Evolutionary conservation across 2,329 filamentous ascomycete species (phyloP).

Genomic region (Tolypocladium pustulatum): DNA sequence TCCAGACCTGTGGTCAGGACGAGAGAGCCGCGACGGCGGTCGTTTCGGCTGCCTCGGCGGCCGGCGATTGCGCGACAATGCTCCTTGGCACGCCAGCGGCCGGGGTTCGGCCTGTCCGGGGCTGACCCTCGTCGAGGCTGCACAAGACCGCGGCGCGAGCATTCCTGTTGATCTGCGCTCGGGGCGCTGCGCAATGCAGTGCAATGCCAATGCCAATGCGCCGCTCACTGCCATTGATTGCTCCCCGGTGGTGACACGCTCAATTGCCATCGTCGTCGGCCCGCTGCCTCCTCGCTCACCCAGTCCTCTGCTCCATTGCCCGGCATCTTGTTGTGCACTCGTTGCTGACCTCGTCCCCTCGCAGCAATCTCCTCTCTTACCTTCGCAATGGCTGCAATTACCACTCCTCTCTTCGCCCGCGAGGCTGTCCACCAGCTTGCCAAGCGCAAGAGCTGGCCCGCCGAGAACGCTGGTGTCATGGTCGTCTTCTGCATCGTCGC

Average conservation of each 20-base stretch:
- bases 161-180: background rate
- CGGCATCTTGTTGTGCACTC: background rate
- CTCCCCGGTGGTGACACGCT: background rate
- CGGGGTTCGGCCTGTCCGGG: background rate
- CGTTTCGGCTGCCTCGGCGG: background rate
- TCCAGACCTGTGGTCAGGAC: background rate
- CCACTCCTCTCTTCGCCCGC: conserved; percentile 23
- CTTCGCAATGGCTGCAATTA: conserved; percentile 31
- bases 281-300: background rate
- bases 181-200: background rate
- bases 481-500: conserved; percentile 33
- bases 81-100: background rate
- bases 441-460: conserved; percentile 33
- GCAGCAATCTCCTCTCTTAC: conserved; percentile 5
- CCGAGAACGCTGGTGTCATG: conserved; percentile 27
- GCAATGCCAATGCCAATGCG: background rate
- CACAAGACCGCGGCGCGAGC: background rate
- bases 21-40: background rate
- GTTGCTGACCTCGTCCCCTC: background rate
- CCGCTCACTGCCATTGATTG: background rate
- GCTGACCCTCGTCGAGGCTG: background rate
- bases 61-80: background rate
- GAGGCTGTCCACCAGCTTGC: conserved; percentile 24
- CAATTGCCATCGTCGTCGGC: background rate
- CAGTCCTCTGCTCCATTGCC: background rate